Percentiles rank a stretch among this genome's conserved stretches.
These are phyloP conservation scores for Aspergillus sp. DNA, from an alignment of 2,329 filamentous ascomycete genomes.

Conservation along the genomic window DNA sequence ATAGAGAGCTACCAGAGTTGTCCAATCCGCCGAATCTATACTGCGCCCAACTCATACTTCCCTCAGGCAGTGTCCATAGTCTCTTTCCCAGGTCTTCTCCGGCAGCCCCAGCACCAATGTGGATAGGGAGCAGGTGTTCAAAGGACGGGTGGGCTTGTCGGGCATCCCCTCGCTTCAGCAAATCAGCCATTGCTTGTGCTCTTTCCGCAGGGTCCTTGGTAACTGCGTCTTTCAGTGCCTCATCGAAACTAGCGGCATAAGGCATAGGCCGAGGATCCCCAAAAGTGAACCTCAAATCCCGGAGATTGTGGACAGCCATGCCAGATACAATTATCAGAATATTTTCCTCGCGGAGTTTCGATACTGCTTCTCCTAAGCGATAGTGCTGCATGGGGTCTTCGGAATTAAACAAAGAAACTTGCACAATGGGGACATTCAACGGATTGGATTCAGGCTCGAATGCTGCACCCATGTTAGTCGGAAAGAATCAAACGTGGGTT, in stretches of 20 bases:
- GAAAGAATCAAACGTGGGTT: background rate
- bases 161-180: conserved; percentile 54
- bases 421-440: conserved; percentile 66
- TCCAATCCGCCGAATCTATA: conserved; percentile 50
- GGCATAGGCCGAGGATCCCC: conserved; percentile 51
- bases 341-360: conserved; percentile 64
- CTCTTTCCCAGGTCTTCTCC: conserved; percentile 48
- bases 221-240: conserved; percentile 66
- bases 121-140: conserved; percentile 62
- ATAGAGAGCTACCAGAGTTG: conserved; percentile 27
- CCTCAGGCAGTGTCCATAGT: conserved; percentile 51
- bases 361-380: conserved; percentile 64
- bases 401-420: conserved; percentile 67
- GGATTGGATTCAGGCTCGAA: conserved; percentile 64
- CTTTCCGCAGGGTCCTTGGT: conserved; percentile 46
- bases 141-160: conserved; percentile 63
- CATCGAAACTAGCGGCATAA: conserved; percentile 65
- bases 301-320: conserved; percentile 73
- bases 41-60: conserved; percentile 56
- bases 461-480: conserved; percentile 38
- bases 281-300: conserved; percentile 52
- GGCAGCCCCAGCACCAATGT: conserved; percentile 58
- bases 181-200: conserved; percentile 45
- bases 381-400: conserved; percentile 68
- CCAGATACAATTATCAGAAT: conserved; percentile 70